phyloP scores from a whole-genome alignment of 345 rosid species.

The Gossypium turneri region DNA sequence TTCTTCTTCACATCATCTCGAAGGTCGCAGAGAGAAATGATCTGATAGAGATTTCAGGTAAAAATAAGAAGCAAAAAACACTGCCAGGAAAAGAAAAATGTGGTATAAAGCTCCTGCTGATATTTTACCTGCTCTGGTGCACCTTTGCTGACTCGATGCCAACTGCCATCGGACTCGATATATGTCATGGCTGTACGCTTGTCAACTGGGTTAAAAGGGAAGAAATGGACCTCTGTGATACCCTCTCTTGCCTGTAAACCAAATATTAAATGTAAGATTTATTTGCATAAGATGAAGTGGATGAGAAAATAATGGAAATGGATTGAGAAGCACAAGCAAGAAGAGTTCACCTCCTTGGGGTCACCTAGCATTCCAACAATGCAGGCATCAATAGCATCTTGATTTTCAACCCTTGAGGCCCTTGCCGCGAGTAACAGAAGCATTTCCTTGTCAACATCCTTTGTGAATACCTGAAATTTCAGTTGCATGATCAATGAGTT shows the following conservation, averaged over 20 bases:
- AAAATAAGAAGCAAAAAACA: background rate
- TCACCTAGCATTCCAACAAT: conserved; percentile 9
- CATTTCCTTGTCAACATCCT: conserved; percentile 5
- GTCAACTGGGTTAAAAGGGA: conserved; percentile 4
- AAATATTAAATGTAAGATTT: background rate
- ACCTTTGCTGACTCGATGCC: conserved; percentile 72
- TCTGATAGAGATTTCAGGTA: conserved; percentile 25
- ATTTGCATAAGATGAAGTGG: background rate
- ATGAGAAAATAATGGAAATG: background rate
- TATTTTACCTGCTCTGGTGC: conserved; percentile 63
- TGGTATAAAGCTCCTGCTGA: background rate
- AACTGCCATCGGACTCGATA: conserved; percentile 43
- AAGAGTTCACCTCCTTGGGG: background rate
- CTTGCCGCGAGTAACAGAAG: conserved; percentile 6
- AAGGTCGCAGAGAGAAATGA: conserved; percentile 52
- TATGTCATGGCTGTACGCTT: conserved; percentile 56
- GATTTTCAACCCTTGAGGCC: conserved; percentile 16
- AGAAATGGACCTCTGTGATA: conserved; percentile 3
- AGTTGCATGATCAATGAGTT: background rate
- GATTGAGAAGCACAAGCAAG: background rate
- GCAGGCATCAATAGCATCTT: conserved; percentile 10
- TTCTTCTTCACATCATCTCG: conserved; percentile 41
- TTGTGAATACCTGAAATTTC: conserved; percentile 2
- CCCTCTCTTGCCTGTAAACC: conserved; percentile 5
- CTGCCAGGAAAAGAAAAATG: background rate